phyloP scores from a whole-genome alignment of 2,329 filamentous ascomycete species.

The Penicillium decumbens region DNA sequence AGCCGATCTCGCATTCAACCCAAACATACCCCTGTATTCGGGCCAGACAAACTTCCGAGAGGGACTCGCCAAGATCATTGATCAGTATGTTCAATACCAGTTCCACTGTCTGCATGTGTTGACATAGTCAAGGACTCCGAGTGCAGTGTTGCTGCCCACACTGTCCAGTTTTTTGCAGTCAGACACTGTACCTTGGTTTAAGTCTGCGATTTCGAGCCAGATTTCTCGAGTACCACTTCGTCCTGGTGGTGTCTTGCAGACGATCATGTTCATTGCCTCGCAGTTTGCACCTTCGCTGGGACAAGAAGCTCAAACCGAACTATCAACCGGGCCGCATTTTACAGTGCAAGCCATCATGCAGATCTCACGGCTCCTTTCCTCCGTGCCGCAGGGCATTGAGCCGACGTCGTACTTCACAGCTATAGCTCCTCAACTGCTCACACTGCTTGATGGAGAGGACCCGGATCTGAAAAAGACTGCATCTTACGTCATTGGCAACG shows the following conservation, averaged over 20 bases:
- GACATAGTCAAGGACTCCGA: slow-evolving; percentile 33
- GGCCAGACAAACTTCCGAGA: slow-evolving; percentile 19
- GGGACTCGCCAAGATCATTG: slow-evolving; percentile 30
- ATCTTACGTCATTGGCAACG: slow-evolving; percentile 42
- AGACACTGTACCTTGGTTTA: slow-evolving; percentile 39
- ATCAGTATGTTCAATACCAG: slow-evolving; percentile 27
- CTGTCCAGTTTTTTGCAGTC: slow-evolving; percentile 38
- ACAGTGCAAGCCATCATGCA: slow-evolving; percentile 45
- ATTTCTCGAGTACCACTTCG: slow-evolving; percentile 41
- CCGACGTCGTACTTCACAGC: slow-evolving; percentile 34
- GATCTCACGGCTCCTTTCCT: slow-evolving; percentile 40
- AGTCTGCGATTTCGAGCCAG: slow-evolving; percentile 32
- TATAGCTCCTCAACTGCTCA: slow-evolving; percentile 40
- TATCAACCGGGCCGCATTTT: slow-evolving; percentile 36
- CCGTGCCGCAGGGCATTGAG: slow-evolving; percentile 39
- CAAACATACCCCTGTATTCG: slow-evolving; percentile 16
- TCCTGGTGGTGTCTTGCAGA: slow-evolving; percentile 40
- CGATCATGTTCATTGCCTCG: slow-evolving; percentile 41
- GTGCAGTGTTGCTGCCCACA: slow-evolving; percentile 32
- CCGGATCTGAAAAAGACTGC: slow-evolving; percentile 40
- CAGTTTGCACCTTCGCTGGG: slow-evolving; percentile 41
- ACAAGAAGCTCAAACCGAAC: slow-evolving; percentile 27
- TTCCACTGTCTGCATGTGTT: slow-evolving; percentile 4
- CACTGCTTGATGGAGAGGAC: slow-evolving; percentile 39
- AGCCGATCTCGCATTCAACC: slow-evolving; percentile 39